Base-by-base conservation (phyloP, 176 grass and related monocot genomes). In the Cocos nucifera region DNA sequence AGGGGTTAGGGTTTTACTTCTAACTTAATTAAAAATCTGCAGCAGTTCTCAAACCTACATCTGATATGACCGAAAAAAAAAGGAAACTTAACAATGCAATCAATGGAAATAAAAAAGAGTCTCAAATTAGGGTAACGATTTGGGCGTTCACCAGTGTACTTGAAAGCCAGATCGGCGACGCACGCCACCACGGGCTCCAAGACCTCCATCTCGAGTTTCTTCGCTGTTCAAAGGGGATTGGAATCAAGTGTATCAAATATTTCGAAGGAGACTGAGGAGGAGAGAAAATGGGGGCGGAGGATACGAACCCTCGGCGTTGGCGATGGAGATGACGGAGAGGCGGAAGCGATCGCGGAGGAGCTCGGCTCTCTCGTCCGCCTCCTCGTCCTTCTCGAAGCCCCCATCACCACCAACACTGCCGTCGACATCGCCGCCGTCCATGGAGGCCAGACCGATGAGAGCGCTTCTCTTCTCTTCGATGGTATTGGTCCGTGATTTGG, bases 241-340 rank as follows among this genome's bases (percentile, higher is more conserved):
- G 50, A 17, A 22, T 56, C 7, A 39, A 44, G 14, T 12, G 35
- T 44, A 22, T 5, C 39, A 6, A 61, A 51, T 2, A 21, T 16
- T 27, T 7, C 53, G 51, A 49, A 50, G 56, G 7, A 26, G 2
- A 26, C 50, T 9, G 17, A 27, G 22, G 39, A 44, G 26, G 0
- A 14, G 14, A 50, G n/a, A 39, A 10, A 35, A 27, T 59, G 48
- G 62, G 52, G 16, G 12, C 32, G 58, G 28, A 66, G 26, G 22
- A 20, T 15, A 52, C 8, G 12, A 48, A 98, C 88, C 94, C 80
- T 88, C 81, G 28, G 77, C 75, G 26, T 74, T 80, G 28, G 78
- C 81, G n/a, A 90, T 80, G 58, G 79, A 80, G 73, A 97, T 82
- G 69, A 92, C 81, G 54, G 81, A 61, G 70, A 98, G 84, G 50